phyloP scores from a whole-genome alignment of 1,139 yeast genomes.

The Pichia sp. region DNA sequence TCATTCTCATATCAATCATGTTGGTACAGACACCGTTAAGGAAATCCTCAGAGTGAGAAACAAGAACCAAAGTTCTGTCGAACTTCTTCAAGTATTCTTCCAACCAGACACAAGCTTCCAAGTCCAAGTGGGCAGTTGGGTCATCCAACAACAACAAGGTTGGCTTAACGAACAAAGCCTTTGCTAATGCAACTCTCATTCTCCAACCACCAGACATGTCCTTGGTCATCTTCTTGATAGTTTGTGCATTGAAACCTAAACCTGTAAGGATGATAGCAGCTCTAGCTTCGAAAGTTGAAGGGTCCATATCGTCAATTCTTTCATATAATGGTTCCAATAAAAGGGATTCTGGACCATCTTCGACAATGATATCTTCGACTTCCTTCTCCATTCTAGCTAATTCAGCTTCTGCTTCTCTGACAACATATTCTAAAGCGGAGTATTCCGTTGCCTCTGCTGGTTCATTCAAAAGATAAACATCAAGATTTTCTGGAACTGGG shows the following conservation, averaged over 20 bases:
- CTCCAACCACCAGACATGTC: conserved; percentile 99
- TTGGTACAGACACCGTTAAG: conserved; percentile 96
- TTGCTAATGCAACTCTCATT: conserved; percentile 86
- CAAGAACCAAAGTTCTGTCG: conserved; percentile 88
- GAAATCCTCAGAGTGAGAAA: conserved; percentile 99
- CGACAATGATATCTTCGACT: conserved; percentile 83
- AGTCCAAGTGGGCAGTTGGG: conserved; percentile 99
- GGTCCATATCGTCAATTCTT: conserved; percentile 94
- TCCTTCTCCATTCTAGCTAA: conserved; percentile 84
- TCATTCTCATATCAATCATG: conserved; percentile 94
- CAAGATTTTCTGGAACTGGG: conserved; percentile 90
- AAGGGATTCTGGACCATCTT: conserved; percentile 92
- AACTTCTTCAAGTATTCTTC: conserved; percentile 95
- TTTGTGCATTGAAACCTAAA: conserved; percentile 86
- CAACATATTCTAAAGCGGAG: conserved; percentile 94
- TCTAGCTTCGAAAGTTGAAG: conserved; percentile 90
- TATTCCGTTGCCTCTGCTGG: conserved; percentile 93
- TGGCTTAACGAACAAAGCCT: conserved; percentile 81
- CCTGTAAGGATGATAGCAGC: conserved; percentile 95
- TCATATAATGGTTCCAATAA: conserved; percentile 84
- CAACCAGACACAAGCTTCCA: conserved; percentile 99
- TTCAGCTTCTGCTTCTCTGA: conserved; percentile 91
- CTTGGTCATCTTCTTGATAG: conserved; percentile 86
- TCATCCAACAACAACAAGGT: conserved; percentile 84
- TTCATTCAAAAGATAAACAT: conserved; percentile 87